phyloP scores from a whole-genome alignment of 1,139 yeast species.

The Yamadazyma atlantica region DNA sequence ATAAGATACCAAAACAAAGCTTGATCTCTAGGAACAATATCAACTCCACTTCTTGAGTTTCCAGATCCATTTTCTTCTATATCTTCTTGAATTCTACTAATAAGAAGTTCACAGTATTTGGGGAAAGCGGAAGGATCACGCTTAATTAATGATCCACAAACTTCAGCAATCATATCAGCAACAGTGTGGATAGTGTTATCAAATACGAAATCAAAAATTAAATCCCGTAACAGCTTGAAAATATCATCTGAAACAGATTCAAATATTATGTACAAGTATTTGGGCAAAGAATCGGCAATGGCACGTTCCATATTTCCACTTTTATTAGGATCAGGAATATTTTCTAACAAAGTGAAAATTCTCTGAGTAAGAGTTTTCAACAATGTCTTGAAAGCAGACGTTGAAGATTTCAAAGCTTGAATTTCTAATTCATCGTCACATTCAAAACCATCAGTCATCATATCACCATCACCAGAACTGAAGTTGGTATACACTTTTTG shows the following conservation, averaged over 20 bases:
- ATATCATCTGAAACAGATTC: constrained; percentile 71
- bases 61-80: constrained; percentile 88
- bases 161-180: constrained; percentile 66
- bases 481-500: constrained; percentile 24
- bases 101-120: constrained; percentile 43
- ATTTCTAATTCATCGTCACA: constrained; percentile 47
- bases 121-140: constrained; percentile 55
- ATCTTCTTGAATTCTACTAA: constrained; percentile 62
- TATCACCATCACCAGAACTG: constrained; percentile 6
- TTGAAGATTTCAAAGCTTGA: constrained; percentile 68
- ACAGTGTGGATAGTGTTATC: constrained; percentile 64
- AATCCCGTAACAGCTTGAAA: constrained; percentile 51
- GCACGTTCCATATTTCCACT: constrained; percentile 50
- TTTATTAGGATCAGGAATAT: constrained; percentile 64
- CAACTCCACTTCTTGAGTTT: constrained; percentile 63
- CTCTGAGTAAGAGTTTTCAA: constrained; percentile 58
- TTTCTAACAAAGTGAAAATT: constrained; percentile 67
- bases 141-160: constrained; percentile 67
- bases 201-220: constrained; percentile 55
- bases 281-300: constrained; percentile 59
- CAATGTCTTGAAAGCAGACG: constrained; percentile 67
- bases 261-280: constrained; percentile 63
- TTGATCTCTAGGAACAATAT: constrained; percentile 74
- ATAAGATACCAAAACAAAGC: constrained; percentile 72
- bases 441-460: constrained; percentile 15